Evolutionary conservation across 2,329 filamentous ascomycete genomes (phyloP).

Genomic region (Fusarium subglutinans): DNA sequence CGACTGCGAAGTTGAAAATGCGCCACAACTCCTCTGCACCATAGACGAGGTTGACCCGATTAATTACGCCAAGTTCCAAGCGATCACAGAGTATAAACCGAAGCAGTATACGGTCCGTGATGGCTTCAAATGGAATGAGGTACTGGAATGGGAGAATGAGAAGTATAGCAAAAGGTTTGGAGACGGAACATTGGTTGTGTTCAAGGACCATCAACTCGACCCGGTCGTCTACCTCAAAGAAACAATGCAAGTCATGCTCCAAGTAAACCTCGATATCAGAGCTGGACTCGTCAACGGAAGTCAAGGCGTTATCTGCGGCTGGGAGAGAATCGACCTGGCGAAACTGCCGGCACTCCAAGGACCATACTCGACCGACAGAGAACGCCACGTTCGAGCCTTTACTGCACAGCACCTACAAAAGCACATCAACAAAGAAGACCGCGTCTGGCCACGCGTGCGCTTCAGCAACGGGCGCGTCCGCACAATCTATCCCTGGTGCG

Average conservation of each 20-base stretch:
- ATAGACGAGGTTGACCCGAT: conserved; percentile 4
- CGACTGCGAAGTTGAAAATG: conserved; percentile 44
- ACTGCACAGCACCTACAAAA: no score
- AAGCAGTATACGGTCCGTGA: no score
- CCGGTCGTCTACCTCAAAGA: not conserved
- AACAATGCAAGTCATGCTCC: not conserved
- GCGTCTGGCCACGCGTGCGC: conserved; percentile 50
- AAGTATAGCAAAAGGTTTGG: no score
- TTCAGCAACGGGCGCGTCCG: conserved; percentile 59
- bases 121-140: no score
- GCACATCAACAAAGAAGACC: no score
- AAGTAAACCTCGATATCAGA: not conserved
- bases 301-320: not conserved
- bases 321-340: not conserved
- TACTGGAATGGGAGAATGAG: no score
- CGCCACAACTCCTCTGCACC: conserved; percentile 26
- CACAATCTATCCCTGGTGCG: conserved; percentile 62
- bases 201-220: not conserved
- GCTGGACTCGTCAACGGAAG: not conserved
- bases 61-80: not conserved
- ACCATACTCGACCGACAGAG: no score
- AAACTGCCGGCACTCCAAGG: no score
- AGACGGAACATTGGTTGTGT: no score
- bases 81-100: no score
- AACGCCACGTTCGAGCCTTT: not conserved